Evolutionary conservation across 441 rosid species (phyloP).

Genomic region (Bruguiera hainesii): DNA sequence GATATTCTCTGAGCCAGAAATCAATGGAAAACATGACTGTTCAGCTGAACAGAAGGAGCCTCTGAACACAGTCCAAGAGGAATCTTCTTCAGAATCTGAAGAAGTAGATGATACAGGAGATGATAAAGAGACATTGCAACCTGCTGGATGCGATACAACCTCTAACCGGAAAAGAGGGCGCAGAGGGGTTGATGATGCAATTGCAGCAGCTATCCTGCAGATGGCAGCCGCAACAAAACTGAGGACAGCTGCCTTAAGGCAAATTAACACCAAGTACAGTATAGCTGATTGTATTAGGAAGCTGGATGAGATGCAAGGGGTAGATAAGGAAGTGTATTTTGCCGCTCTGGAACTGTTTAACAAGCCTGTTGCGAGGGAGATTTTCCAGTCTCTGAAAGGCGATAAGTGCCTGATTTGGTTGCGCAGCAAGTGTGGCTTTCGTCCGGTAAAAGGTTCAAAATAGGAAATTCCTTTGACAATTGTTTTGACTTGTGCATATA

Average conservation of each 20-base stretch:
- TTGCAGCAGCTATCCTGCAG: constrained; percentile 49
- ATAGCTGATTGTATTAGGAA: constrained; percentile 51
- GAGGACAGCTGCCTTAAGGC: constrained; percentile 34
- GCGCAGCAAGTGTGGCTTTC: constrained; percentile 32
- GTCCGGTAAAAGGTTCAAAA: constrained; percentile 8
- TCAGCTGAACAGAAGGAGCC: constrained; percentile 26
- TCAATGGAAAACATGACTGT: constrained; percentile 28
- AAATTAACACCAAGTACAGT: constrained; percentile 30
- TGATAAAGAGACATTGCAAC: constrained; percentile 19
- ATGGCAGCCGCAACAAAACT: constrained; percentile 55
- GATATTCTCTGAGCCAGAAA: constrained; percentile 39
- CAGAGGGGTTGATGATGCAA: constrained; percentile 49
- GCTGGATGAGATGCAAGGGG: constrained; percentile 33
- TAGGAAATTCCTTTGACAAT: constrained; percentile 5
- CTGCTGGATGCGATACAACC: constrained; percentile 2
- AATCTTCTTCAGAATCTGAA: constrained; percentile 33
- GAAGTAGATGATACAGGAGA: constrained; percentile 29
- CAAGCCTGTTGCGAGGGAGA: constrained; percentile 49
- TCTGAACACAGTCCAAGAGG: constrained; percentile 20
- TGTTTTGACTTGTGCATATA: too few relatives aligned
- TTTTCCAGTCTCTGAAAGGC: constrained; percentile 44
- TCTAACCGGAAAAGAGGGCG: constrained; percentile 40
- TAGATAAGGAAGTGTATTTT: constrained; percentile 40
- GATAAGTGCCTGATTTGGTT: constrained; percentile 48
- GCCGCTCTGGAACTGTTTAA: constrained; percentile 53